Evolutionary conservation across 1,284 basidiomycete genomes (phyloP), one percentile per base, ranked within the genome.

Genomic region (Ustilago tritici): DNA sequence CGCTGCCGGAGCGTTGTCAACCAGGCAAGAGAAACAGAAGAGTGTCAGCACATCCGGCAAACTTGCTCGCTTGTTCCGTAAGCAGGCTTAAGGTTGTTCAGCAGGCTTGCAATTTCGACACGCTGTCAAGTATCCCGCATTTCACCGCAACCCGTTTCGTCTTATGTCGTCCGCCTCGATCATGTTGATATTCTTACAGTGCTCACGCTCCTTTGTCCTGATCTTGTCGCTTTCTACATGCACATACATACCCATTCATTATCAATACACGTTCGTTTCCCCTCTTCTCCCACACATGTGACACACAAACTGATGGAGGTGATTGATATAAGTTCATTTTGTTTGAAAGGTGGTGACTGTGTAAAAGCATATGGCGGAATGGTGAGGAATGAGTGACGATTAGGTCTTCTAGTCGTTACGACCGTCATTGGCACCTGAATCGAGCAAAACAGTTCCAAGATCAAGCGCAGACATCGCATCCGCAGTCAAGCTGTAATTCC

Each of bases 31-130:
- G 3, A n/a, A 28, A 7, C 65, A 73, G 47, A 56, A 49, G n/a
- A 68, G 65, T 9, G 7, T 54, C 2, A 61, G 65, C 0, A 65
- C 58, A 23, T 49, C 53, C 0, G 49, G 56, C 0, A 73, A 61
- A 32, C 19, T 73, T 35, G 58, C 65, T 4, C 17, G 65, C 7
- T 38, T 73, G 12, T 73, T 73, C 43, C 53, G 70, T 2, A 73
- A 68, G 56, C 53, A 63, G 14, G n/a, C 15, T 32, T 52, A 12
- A 60, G 4, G 35, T 19, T 35, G 14, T 53, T 36, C 40, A 17
- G 14, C 6, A 41, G 40, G 40, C n/a, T n/a, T 28, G 49, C 49
- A 32, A 23, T 50, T n/a, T 23, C 46, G 34, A 50, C 57, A 23
- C n/a, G 17, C 54, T 56, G 35, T 15, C 12, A 14, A n/a, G 54